Base-by-base conservation (phyloP, 169 alveolate species). In the Babesia bigemina region DNA sequence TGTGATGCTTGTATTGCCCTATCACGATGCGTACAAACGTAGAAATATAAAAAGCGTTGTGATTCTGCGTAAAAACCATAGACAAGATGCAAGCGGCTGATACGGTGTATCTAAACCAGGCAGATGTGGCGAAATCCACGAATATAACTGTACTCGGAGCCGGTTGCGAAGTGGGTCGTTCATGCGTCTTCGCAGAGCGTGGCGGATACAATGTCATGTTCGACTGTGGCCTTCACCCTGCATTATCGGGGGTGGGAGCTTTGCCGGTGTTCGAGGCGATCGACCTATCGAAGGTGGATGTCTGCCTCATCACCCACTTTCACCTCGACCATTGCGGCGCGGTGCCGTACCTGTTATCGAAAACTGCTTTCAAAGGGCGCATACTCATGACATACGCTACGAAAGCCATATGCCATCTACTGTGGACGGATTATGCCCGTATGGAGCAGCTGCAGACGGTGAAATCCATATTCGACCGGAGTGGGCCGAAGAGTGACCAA, bases 161-260 rank as follows among this genome's bases (percentile, higher is more conserved):
- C 2, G 98, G 97, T 17, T 94, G 94, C 93, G 99, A 67, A 94
- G 99, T 84, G 92, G 99, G 91, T 57, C 91, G 99, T 29, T 96
- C 99, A 8, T 98, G 99, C 70, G 98, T 98, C 16, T 86, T 95
- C 24, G 90, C 95, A 50, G 92, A 95, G 79, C 94, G 92, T 79
- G 95, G 94, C 65, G 96, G 95, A 22, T 90, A 92, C 59, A 91
- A 97, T 48, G 95, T 98, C 39, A 95, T 98, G 99, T 94, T 98
- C 75, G 99, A 98, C 86, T 97, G 99, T 81, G 99, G 99, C 16
- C 91, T 97, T 9, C 99, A 98, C 76, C 99, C 99, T 22, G 99
- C 99, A 17, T 92, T 93, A 29, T 92, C 97, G 63, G 99, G 99
- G 3, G 91, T 95, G n/a, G 95, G 96, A 0, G 96, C 99, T 21